Base-by-base conservation (phyloP, 2,329 filamentous ascomycete species). In the Exserohilum turcica region DNA sequence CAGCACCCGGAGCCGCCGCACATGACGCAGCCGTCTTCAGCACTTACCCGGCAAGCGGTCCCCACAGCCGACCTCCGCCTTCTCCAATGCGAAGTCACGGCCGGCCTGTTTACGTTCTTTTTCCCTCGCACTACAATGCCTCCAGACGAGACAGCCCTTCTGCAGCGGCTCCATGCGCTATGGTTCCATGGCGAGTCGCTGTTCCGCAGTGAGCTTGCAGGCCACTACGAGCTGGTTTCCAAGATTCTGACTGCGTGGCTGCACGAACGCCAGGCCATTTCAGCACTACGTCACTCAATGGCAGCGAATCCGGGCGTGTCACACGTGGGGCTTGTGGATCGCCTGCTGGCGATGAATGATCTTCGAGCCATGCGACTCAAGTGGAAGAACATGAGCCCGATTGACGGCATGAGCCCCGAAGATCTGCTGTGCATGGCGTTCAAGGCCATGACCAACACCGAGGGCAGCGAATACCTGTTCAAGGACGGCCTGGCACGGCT, bases 371-470 rank as follows among this genome's bases (percentile, higher is more conserved):
- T 73, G 63, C 53, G 68, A 10, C 48, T 73, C 24, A 73, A 71
- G 53, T 74, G 71, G 71, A 74, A 72, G 57, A 68, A 69, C 15
- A 72, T 74, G 70, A 71, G 67, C 37, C 61, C 59, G 2, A 56
- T 67, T 5, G 68, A 71, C 12, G 68, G 70, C 1, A 35, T 67
- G 32, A 69, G 68, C 24, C 63, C 71, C 0, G 70, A 74, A 37
- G 71, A 74, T 43, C 42, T 74, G n/a, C 61, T 74, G 1, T 70
- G 69, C 42, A 64, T 59, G 44, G 67, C 66, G 0, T 70, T 74
- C 24, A 55, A 63, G 3, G 56, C 60, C 16, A 65, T 73, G 64
- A 68, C 70, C 12, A 71, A 71, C 18, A 74, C 71, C 0, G 71
- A 71, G 32, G 68, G 68, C 6, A 70, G 66, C 2, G 71, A 74